Percentiles rank a stretch among this genome's conserved stretches.
Evolutionary conservation across 495 filamentous ascomycete species (phyloP).

Genomic region (Achaetomiella virescens): DNA sequence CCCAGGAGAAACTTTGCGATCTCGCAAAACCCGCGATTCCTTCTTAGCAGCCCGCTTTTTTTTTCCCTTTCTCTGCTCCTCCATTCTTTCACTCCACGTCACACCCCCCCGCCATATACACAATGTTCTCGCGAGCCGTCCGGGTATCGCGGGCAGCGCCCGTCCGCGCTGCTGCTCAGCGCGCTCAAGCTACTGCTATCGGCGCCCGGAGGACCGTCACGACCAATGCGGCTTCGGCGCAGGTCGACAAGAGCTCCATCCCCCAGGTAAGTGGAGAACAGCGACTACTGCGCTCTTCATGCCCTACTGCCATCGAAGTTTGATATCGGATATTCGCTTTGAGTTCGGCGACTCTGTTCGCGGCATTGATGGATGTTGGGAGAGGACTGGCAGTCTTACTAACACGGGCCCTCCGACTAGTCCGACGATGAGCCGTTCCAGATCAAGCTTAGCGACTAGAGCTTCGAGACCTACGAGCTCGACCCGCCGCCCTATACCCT

Average conservation of each 20-base stretch:
- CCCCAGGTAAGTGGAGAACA: conserved; percentile 46
- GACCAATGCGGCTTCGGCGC: conserved; percentile 85
- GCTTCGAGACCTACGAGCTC: conserved; percentile 98
- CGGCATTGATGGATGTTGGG: background rate
- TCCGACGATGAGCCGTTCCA: conserved; percentile 92
- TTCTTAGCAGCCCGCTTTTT: background rate
- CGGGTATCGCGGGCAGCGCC: conserved; percentile 43
- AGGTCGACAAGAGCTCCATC: conserved; percentile 78
- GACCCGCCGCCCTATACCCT: conserved; percentile 90
- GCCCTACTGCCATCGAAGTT: background rate
- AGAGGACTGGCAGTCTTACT: conserved; percentile 1
- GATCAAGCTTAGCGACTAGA: conserved; percentile 88
- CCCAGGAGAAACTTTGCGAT: conserved; percentile 9
- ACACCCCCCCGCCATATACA: conserved; percentile 9
- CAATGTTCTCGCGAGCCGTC: conserved; percentile 50
- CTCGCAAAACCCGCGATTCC: background rate
- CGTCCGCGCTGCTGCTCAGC: conserved; percentile 30
- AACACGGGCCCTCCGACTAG: conserved; percentile 37
- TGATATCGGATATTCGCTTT: background rate
- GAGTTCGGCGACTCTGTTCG: background rate
- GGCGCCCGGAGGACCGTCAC: conserved; percentile 62
- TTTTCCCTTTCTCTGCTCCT: background rate
- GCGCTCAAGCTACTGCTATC: conserved; percentile 48
- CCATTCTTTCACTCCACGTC: conserved; percentile 1
- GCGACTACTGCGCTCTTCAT: background rate